phyloP scores from a whole-genome alignment of 257 asterid genomes.

The Linaria vulgaris region DNA sequence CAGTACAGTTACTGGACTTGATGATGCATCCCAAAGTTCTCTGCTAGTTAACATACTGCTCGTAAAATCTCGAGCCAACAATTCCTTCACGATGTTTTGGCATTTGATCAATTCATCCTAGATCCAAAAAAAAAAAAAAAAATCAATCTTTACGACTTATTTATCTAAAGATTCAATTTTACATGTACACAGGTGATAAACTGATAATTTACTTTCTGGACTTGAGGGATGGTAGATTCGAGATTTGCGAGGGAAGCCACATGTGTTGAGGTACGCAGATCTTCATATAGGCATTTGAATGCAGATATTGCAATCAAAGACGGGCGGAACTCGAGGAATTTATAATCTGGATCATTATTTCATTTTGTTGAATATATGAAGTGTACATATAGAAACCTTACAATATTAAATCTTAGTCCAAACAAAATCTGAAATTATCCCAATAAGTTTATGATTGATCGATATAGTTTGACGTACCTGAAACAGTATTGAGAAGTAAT shows the following conservation, averaged over 20 bases:
- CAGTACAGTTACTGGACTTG: slow-evolving; percentile 75
- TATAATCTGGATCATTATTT: slow-evolving; percentile 44
- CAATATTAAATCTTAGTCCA: neutral
- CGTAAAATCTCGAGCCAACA: slow-evolving; percentile 17
- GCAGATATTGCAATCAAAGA: slow-evolving; percentile 51
- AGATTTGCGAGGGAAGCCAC: slow-evolving; percentile 28
- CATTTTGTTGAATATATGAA: too few relatives aligned
- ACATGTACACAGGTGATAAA: neutral
- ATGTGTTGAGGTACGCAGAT: slow-evolving; percentile 19
- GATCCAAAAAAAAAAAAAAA: neutral
- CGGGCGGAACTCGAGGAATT: slow-evolving; percentile 53
- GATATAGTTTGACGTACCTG: slow-evolving; percentile 42
- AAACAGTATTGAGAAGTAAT: slow-evolving; percentile 42
- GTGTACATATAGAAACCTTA: too few relatives aligned
- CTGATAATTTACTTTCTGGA: slow-evolving; percentile 39
- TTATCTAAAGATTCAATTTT: too few relatives aligned
- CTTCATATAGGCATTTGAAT: slow-evolving; percentile 29
- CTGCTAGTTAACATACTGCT: slow-evolving; percentile 5
- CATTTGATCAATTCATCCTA: slow-evolving; percentile 60
- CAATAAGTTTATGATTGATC: too few relatives aligned
- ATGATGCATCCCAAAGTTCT: slow-evolving; percentile 29
- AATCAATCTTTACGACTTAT: too few relatives aligned
- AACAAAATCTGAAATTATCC: neutral
- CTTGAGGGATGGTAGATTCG: slow-evolving; percentile 38
- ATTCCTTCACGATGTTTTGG: slow-evolving; percentile 31